Percentiles rank a stretch among this genome's conserved stretches.
These are phyloP conservation scores for Plasmodium chabaudi DNA, from an alignment of 169 alveolate species.

Conservation along the genomic window DNA sequence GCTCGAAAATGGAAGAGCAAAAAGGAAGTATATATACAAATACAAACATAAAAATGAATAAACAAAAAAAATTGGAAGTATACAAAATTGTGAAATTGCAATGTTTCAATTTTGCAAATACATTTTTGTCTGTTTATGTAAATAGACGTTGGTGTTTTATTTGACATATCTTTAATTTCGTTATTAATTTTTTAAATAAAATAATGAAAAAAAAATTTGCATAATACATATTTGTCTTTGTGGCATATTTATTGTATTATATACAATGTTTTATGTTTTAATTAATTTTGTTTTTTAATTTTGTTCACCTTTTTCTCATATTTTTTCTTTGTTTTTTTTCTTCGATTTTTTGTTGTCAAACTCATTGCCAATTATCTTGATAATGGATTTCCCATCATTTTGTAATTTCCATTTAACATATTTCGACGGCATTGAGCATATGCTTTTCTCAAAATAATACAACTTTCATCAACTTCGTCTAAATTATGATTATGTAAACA, in stretches of 20 bases:
- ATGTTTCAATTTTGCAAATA: background rate
- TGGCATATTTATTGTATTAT: background rate
- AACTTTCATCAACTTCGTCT: slow-evolving; percentile 84
- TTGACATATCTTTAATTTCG: no score
- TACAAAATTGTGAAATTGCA: background rate
- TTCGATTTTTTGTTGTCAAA: background rate
- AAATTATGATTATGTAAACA: slow-evolving; percentile 83
- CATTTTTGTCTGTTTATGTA: background rate
- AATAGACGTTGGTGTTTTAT: background rate
- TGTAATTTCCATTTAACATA: slow-evolving; percentile 81
- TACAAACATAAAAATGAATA: no score
- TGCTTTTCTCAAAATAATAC: slow-evolving; percentile 84
- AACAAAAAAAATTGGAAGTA: background rate
- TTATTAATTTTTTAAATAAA: no score
- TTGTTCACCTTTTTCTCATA: background rate
- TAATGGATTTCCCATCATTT: slow-evolving; percentile 84
- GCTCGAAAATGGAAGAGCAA: no score
- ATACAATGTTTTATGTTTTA: background rate
- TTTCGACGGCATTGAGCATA: slow-evolving; percentile 89
- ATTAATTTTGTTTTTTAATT: slow-evolving; percentile 2
- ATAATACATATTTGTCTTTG: background rate
- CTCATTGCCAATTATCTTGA: slow-evolving; percentile 71
- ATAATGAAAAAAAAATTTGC: no score
- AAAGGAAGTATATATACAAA: no score
- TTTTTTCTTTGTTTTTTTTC: background rate